Conservation (phyloP, 1,284 basidiomycete genomes). For the Mrakiaceae sp. region DNA sequence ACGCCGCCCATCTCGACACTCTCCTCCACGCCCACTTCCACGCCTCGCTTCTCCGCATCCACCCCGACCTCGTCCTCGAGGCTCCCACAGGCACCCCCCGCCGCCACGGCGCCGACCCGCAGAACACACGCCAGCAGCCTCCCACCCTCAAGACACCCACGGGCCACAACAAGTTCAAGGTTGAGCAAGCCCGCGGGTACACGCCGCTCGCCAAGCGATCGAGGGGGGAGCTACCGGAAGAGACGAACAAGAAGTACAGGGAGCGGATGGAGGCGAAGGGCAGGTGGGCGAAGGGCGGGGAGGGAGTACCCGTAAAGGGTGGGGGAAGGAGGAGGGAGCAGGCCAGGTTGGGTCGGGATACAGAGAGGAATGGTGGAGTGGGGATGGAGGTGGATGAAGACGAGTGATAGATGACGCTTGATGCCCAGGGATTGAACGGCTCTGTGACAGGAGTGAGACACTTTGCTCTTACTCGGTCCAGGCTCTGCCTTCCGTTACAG, state of each 20-base stretch:
- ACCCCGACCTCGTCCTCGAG: conserved; percentile 6
- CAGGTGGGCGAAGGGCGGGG: neutral
- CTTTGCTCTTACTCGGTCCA: too few relatives aligned
- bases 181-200: conserved; percentile 63
- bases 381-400: neutral
- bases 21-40: conserved; percentile 16
- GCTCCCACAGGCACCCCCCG: conserved; percentile 43
- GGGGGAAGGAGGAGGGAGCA: neutral
- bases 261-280: conserved; percentile 34
- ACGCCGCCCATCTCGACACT: conserved; percentile 5
- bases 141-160: conserved; percentile 6
- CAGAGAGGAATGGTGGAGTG: neutral
- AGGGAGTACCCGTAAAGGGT: neutral
- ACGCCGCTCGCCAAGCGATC: conserved; percentile 53
- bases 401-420: neutral
- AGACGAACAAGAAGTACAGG: conserved; percentile 65
- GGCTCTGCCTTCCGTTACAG: too few relatives aligned
- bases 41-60: neutral
- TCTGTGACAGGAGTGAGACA: too few relatives aligned
- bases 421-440: too few relatives aligned
- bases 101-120: conserved; percentile 36
- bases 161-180: conserved; percentile 43
- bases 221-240: conserved; percentile 56
- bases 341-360: neutral
- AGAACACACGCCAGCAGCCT: conserved; percentile 12